Base-by-base conservation (phyloP, 306 rosid species). In the Quercus berberidifolia region DNA sequence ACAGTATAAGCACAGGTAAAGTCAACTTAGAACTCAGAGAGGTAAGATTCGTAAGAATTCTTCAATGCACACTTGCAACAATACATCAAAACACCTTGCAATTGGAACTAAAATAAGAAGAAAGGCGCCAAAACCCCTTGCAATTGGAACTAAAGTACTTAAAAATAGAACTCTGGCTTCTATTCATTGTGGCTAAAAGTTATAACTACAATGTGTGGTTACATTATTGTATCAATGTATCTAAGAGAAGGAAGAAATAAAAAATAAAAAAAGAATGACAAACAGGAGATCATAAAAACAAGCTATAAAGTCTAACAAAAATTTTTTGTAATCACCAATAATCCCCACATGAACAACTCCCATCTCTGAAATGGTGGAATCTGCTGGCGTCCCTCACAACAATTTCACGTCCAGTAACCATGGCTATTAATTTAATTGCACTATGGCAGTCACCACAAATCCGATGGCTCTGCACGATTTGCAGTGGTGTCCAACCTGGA, bases 281-380 rank as follows among this genome's bases (percentile, higher is more conserved):
- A 46, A 51, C 5, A 30, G 20, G 28, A 25, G 43, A 62, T 55
- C 63, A 13, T 4, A 23, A 31, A 71, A 38, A 30, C 55, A 65
- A 54, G 41, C 59, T 62, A 14, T 67, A 41, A 5, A 10, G 79
- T 57, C 58, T 12, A 54, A 74, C 76, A 80, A 67, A 58, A 1
- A 0, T 38, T 38, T 25, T 69, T 31, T 76, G 26, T 41, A 82
- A 79, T 91, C 87, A 94, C 97, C 98, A 91, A 82, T 94, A 94
- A 80, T 88, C 88, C 25, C 97, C 94, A 84, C 98, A 94, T 74
- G 97, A 94, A 78, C 98, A 92, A 52, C n/a, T 78, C 71, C 97
- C 98, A 71, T 91, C 80, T 84, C 78, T 88, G 88, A 92, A 92
- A 87, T 88, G 97, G 86, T 94, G 98, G 78, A 94, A 92, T 83